Base-by-base conservation (phyloP, 139 green algal species). In the Picochlorum sp. region DNA sequence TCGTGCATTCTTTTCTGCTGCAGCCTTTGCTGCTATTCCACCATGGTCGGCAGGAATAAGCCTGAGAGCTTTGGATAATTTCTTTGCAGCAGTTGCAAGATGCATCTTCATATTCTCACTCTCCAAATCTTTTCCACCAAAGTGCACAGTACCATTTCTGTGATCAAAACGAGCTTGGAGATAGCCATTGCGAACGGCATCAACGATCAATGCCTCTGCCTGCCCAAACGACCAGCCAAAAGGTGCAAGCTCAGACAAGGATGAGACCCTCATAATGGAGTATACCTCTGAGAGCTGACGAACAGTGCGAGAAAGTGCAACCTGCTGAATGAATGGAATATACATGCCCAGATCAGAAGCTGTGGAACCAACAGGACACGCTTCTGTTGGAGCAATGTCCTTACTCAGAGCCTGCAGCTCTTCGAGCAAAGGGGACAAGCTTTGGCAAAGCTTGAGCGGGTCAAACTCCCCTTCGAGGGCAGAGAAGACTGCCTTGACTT, bases 141-240 rank as follows among this genome's bases (percentile, higher is more conserved):
- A 97, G 63, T 90, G 74, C 30, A 99, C 70, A 6, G 79, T 91
- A 63, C 81, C 75, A 41, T 87, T 80, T 55, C 83, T 78, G 79
- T 99, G 89, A 70, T 98, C 86, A 39, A 98, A 83, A 36, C 80
- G 80, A 28, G 89, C 76, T 68, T 90, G 77, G 40, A 98, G 63
- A 76, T 85, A 95, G 57, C 81, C 80, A 65, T 83, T 78, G 62
- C 85, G 87, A 50, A 96, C 84, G 33, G 88, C 89, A 29, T 97
- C 87, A 47, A 96, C 89, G 31, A 96, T 71, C 32, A 95, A 57
- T 9, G 74, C 74, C 80, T 98, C 91, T 29, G 95, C 44, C 52
- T 73, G 58, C 24, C 55, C 31, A 51, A 51, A 61, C 33, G 32
- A 26, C 52, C 52, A 59, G 26, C 31, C 78, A 66, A 89, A 94